Base-by-base conservation (phyloP, 2,329 filamentous ascomycete genomes). In the Bipolaris victoriae region DNA sequence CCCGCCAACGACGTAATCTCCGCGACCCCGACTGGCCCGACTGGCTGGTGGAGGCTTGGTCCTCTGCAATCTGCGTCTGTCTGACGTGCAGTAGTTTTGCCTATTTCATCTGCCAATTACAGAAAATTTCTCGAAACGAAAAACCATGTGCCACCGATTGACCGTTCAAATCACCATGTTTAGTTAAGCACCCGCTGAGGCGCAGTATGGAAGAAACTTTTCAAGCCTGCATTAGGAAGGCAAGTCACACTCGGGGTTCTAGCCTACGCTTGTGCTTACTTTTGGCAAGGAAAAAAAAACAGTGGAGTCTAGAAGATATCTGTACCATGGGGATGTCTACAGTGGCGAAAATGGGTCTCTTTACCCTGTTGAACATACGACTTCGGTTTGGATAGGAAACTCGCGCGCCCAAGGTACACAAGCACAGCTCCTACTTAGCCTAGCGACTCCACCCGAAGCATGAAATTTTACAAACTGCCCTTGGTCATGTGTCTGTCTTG, bases 1-100 rank as follows among this genome's bases (percentile, higher is more conserved):
- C 57, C 57, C 57, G 50, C 57, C 57, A 60, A 57, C 57, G 55
- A 60, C 57, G 57, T 60, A 60, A 60, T 60, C 54, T 53, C 41
- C 37, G 45, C 22, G 33, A 26, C 22, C 20, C 33, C 45, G 18
- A 35, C 52, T 44, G 33, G 35, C 47, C 41, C 55, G 46, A 48
- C 44, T 57, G 49, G 57, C 43, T 52, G 49, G 43, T 26, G 24
- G 39, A 46, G 39, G 31, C 37, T 35, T 36, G 54, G 49, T 36
- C 36, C 22, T 43, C 20, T 37, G 35, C 35, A 40, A 44, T 20
- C 26, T 41, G 35, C 43, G 39, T 40, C 52, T 48, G 39, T 41
- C 45, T 60, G 49, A 50, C 49, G 45, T 53, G 49, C 57, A 57
- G 47, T 16, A 29, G 48, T 22, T 46, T 57, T 43, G 16, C 45